Base-by-base conservation (phyloP, 2,329 filamentous ascomycete species). In the Alternaria consortialis region DNA sequence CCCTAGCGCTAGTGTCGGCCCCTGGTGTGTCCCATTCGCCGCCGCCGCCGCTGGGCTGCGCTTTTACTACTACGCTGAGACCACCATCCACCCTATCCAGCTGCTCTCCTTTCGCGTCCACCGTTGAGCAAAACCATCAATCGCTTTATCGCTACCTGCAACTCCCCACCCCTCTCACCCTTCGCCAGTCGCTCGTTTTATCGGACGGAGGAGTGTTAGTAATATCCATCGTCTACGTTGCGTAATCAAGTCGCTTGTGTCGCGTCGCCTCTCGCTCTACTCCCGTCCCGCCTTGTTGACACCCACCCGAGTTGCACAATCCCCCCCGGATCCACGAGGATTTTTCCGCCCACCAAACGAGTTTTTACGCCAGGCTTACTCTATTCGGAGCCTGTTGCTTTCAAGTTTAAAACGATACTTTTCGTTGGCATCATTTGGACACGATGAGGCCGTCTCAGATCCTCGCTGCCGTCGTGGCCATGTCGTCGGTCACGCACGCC, bases 401-500 rank as follows among this genome's bases (percentile, higher is more conserved):
- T 37, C 23, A 32, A 27, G 42, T 27, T 36, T 20, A 12, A 13
- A 34, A 29, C 7, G 5, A 43, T 39, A 46, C 25, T 43, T 51
- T 53, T 57, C 20, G 52, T 56, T 39, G 53, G 42, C 17, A n/a
- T 17, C 37, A 12, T 50, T 23, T 27, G n/a, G 42, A 56, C 27
- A 68, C 63, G 29, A 80, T 80, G 78, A 75, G 74, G 71, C 75
- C 77, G 17, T 71, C 75, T 44, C 78, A 79, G 71, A 60, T 80
- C 56, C 70, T 80, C 63, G 76, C 75, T 58, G 74, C 75, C 64
- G 68, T 74, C 25, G 58, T 79, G 66, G 75, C 77, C 62, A 66
- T 80, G 63, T 78, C 77, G 43, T 77, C 77, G 17, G 68, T 74
- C 25, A 70, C 77, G 25, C 70, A 72, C 12, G 77, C 77, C 40